phyloP scores from a whole-genome alignment of 768 basidiomycete species.

The Tylopilus cervinicoccineus region DNA sequence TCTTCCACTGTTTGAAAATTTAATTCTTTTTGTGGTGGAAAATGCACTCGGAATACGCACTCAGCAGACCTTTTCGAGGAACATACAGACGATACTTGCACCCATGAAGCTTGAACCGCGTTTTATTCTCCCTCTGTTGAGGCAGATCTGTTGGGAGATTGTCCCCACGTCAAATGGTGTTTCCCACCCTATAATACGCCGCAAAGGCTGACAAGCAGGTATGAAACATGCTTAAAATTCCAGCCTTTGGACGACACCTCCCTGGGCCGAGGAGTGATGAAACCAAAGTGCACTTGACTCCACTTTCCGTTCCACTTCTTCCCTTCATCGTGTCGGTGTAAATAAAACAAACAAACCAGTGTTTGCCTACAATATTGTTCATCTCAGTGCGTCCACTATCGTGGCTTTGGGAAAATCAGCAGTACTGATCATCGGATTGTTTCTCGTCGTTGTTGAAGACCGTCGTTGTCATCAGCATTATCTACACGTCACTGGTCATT shows the following conservation, averaged over 20 bases:
- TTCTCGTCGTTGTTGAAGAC: neutral
- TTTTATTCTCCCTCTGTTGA: neutral
- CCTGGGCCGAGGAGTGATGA: neutral
- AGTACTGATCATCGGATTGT: neutral
- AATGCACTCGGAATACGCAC: neutral
- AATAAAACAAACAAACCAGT: no score
- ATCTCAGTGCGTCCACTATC: slow-evolving; percentile 8
- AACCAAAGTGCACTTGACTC: neutral
- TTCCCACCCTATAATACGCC: slow-evolving; percentile 12
- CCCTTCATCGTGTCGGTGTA: neutral
- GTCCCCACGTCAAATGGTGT: neutral
- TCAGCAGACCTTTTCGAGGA: neutral
- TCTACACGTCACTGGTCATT: neutral
- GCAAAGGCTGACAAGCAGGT: neutral
- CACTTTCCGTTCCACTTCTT: neutral
- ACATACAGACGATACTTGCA: neutral
- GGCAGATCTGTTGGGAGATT: neutral
- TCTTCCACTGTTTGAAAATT: no score
- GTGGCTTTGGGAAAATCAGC: neutral
- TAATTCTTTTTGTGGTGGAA: neutral
- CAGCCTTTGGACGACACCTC: neutral
- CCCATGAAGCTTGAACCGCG: neutral
- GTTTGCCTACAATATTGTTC: neutral
- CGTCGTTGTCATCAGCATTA: neutral
- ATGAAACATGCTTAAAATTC: neutral